Evolutionary conservation across 169 alveolate genomes (phyloP), one percentile per base, ranked within the genome.

Genomic region (Plasmodium relictum): DNA sequence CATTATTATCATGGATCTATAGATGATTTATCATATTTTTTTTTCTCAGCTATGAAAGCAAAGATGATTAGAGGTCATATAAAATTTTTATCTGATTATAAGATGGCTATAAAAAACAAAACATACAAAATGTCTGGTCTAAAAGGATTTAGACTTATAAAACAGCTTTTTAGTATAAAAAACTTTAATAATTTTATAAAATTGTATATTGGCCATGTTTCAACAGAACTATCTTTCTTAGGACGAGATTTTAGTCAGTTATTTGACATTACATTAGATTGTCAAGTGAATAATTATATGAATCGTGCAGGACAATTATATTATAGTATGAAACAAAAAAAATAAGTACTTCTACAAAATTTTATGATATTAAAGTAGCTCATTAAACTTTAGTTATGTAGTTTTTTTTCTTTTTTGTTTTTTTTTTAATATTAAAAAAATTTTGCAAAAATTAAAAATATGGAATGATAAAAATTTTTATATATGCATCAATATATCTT

Each of bases 11-110:
- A 41, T 66, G 83, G 73, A 52, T 37, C 69, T 24, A 42, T 42
- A 37, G 90, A 80, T 44, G 80, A 66, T 80, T 80, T 80, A 16
- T 24, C 68, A 8, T 39, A 70, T 7, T 50, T 48, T 44, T 80
- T 80, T 56, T 80, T 80, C 68, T 80, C 90, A 80, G 22, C 39
- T 80, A 68, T 80, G 9, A 80, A 80, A 80, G 22, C 58, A 26
- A 80, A 80, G 68, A 80, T 65, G 90, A 2, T 65, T 7, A 22
- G 31, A 48, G 69, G 71, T 16, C 73, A 80, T 45, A 80, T 14
- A 22, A 66, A 26, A 41, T 80, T 80, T 80, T 42, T 80, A 39
- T 31, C 31, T 16, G 72, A 80, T 20, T 80, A 66, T 66, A 72
- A 52, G 10, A 9, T 24, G 16, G 44, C 90, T 18, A 31, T 80